Base-by-base conservation (phyloP, 768 basidiomycete species). In the Podaxis rugospora region DNA sequence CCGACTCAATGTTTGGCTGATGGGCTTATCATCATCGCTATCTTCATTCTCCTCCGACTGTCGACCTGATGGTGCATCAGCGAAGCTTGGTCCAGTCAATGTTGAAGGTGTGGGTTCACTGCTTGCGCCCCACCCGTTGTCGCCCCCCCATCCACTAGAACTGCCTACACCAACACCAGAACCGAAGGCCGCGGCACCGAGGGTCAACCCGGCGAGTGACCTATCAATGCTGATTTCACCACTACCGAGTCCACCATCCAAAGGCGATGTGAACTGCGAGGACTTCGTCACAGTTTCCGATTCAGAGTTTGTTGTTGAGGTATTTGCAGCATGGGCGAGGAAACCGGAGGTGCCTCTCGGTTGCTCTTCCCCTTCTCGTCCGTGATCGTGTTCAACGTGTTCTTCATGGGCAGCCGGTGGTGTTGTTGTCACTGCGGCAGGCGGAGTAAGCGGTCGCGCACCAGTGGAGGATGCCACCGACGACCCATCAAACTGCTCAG, bases 21-120 rank as follows among this genome's bases (percentile, higher is more conserved):
- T 86, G 25, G 87, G 87, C 59, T 80, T 87, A 68, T 88, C 87
- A 61, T 88, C 86, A 64, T 88, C 86, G 56, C 83, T 83, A 63
- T 88, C 86, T 4, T 87, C 84, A 42, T 85, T 82, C 13, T 69
- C 62, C 50, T 70, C 70, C 4, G 67, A 51, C 5, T 63, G 46
- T 7, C 63, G 60, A 14, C 27, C n/a, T 3, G 58, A 23, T 21
- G 47, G 16, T 3, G 42, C 44, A 6, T 40, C 36, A 10, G 27
- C 27, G 16, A 37, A 46, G 14, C 28, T 18, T 14, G 55, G 37
- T 25, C 32, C 54, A 6, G 62, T n/a, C 10, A 42, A 47, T 13
- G 51, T 62, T 3, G 65, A 53, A 23, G 62, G 55, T n/a, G 59
- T 50, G 35, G 67, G 63, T 40, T 62, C 59, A 50, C 66, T 63